phyloP scores from a whole-genome alignment of 2,329 filamentous ascomycete species.

The Biscogniauxia marginata region DNA sequence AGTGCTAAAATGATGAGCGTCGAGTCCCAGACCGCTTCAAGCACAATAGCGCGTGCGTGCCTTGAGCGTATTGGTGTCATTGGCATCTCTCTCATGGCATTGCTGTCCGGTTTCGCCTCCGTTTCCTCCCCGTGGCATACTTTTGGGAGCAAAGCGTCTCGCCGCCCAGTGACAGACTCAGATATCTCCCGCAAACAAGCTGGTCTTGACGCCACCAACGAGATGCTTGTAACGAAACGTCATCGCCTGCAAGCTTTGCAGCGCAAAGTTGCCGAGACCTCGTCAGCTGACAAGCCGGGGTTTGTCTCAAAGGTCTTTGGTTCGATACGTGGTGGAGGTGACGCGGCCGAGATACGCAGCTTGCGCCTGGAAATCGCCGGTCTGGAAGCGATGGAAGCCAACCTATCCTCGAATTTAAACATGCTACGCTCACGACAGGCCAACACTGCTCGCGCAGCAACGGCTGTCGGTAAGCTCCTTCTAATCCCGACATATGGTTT shows the following conservation, averaged over 20 bases:
- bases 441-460: conserved; percentile 65
- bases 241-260: conserved; percentile 70
- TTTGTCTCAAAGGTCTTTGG: conserved; percentile 75
- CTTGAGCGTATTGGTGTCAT: conserved; percentile 76
- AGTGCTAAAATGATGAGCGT: conserved; percentile 36
- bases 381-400: conserved; percentile 75
- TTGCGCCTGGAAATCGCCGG: conserved; percentile 76
- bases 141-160: conserved; percentile 61
- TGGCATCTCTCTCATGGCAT: conserved; percentile 81
- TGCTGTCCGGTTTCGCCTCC: conserved; percentile 86
- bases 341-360: conserved; percentile 57
- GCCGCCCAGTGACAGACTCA: conserved; percentile 65
- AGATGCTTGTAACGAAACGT: conserved; percentile 75
- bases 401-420: conserved; percentile 63
- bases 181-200: conserved; percentile 76
- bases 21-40: conserved; percentile 38
- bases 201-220: conserved; percentile 73
- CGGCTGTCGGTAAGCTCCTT: conserved; percentile 62
- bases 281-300: conserved; percentile 48
- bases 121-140: conserved; percentile 85
- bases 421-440: conserved; percentile 62
- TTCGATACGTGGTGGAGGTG: conserved; percentile 63
- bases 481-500: conserved; percentile 66
- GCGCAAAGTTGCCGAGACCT: conserved; percentile 50
- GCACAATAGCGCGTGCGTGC: conserved; percentile 50